These are phyloP conservation scores for Pestalotiopsis sp. DNA, from an alignment of 2,329 filamentous ascomycete genomes.

Conservation along the genomic window DNA sequence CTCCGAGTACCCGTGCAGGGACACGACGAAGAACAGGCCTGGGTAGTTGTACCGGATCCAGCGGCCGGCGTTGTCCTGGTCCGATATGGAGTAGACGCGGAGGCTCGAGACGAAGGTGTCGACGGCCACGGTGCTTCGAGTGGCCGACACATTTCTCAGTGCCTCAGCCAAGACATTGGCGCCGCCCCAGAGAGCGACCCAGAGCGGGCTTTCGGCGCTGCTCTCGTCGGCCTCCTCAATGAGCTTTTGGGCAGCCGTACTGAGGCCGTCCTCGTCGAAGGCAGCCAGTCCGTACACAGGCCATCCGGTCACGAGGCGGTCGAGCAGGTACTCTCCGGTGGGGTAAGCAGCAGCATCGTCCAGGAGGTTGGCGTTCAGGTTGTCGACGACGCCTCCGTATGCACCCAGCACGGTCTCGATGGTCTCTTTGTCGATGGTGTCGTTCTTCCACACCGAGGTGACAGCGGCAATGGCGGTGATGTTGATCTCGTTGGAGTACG, in stretches of 20 bases:
- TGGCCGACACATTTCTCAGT: conserved; percentile 38
- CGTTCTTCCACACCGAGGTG: conserved; percentile 40
- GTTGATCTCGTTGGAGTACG: conserved; percentile 40
- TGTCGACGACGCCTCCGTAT: conserved; percentile 38
- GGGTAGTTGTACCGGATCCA: conserved; percentile 52
- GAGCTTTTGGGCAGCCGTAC: conserved; percentile 35
- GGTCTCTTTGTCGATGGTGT: conserved; percentile 31
- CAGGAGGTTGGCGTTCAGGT: conserved; percentile 41
- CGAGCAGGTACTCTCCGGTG: conserved; percentile 27
- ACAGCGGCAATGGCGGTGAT: conserved; percentile 36
- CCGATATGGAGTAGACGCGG: conserved; percentile 50
- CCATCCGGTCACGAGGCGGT: conserved; percentile 26
- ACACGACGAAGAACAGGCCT: conserved; percentile 49
- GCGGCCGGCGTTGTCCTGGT: conserved; percentile 51
- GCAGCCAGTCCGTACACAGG: conserved; percentile 31
- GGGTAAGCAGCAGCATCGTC: conserved; percentile 41
- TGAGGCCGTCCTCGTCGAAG: conserved; percentile 28
- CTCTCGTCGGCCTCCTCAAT: conserved; percentile 34
- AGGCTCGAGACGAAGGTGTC: conserved; percentile 21
- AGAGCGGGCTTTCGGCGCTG: conserved; percentile 40
- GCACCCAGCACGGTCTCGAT: conserved; percentile 37
- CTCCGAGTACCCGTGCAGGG: conserved; percentile 50
- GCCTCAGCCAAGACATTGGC: conserved; percentile 51
- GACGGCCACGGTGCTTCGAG: conserved; percentile 30
- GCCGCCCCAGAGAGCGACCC: conserved; percentile 52